Base-by-base conservation (phyloP, 2,329 filamentous ascomycete species). In the Alternaria longipes region DNA sequence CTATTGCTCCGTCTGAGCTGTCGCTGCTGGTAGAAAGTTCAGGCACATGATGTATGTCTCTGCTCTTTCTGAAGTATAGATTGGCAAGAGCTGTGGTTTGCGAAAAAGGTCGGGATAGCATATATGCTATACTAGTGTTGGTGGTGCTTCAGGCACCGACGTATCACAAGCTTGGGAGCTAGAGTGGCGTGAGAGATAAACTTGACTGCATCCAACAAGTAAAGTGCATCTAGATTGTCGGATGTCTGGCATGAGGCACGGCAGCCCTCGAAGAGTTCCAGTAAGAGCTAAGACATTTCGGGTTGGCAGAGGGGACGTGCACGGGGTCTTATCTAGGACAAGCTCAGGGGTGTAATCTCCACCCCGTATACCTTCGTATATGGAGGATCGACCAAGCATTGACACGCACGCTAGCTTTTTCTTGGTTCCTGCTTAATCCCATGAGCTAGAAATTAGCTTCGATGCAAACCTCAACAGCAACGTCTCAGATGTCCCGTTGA, bases 371-470 rank as follows among this genome's bases (percentile, higher is more conserved):
- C 14, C 47, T 54, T 22, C 46, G 46, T 52, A 52, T 52, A 51
- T 45, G 47, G 26, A 58, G 40, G 46, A 57, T 52, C 40, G 59
- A 12, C 62, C 56, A 66, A 67, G 65, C 65, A 60, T 65, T 67
- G 58, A 67, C 58, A 62, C 60, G 54, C 60, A 57, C 56, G 63
- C 65, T 67, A 67, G 65, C 63, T 42, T 51, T 62, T 66, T 66
- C 65, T 65, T 64, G 65, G 58, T 64, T 40, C 42, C 42, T 62
- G 65, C 46, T 66, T 64, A 34, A 60, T 52, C 64, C 54, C 59
- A 50, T 59, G 60, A 64, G 63, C 54, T 67, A 32, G 62, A 60
- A 53, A 16, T 62, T 58, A 60, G 54, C 55, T 65, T 63, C 54
- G 20, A 66, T 30, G 66, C 62, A 62, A 62, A 65, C 55, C 62